Evolutionary conservation across 2,329 filamentous ascomycete species (phyloP), one percentile per base, ranked within the genome.

Genomic region (Aspergillus pseudoglaucus): DNA sequence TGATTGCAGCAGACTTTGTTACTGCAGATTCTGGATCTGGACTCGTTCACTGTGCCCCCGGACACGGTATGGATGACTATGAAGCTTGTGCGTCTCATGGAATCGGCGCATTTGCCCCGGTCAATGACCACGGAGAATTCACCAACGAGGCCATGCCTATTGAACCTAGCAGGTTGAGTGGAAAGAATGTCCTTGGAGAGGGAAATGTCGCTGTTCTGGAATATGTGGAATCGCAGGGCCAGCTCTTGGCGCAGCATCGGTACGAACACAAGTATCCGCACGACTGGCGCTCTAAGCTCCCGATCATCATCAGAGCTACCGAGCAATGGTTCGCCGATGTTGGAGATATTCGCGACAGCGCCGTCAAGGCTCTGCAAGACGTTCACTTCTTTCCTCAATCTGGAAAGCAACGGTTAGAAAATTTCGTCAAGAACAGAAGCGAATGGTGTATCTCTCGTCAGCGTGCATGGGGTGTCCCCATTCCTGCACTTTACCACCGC

Each of bases 371-470:
- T 7, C 73, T 98, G 9, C 72, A 83, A 0, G 66, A 80, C 33
- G 88, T 97, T 20, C 75, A 74, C 0, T 98, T 97, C 59, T 76
- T 95, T 12, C 93, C 93, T 0, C 78, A 85, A 39, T 75, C 77
- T 22, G 90, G 90, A 6, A 83, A 80, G 55, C 79, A 80, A 5
- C 80, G 93, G 23, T 76, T 98, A 4, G 82, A 88, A 61, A 89
- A 87, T 64, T 98, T 97, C 61, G 77, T 98, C 25, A 84, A 85
- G 60, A 87, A 88, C 18, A 82, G 93, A 44, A 95, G 82, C 59
- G 91, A 98, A 67, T 98, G 93, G 93, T 98, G 93, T 64, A 96
- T 98, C 58, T 98, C 93, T 4, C 83, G 93, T 41, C 93, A 98
- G 68, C 83, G 93, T 44, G 86, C 89, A 10, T 98, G 93, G 93